phyloP scores from a whole-genome alignment of 331 rosid genomes.

The Acacia concinna region DNA sequence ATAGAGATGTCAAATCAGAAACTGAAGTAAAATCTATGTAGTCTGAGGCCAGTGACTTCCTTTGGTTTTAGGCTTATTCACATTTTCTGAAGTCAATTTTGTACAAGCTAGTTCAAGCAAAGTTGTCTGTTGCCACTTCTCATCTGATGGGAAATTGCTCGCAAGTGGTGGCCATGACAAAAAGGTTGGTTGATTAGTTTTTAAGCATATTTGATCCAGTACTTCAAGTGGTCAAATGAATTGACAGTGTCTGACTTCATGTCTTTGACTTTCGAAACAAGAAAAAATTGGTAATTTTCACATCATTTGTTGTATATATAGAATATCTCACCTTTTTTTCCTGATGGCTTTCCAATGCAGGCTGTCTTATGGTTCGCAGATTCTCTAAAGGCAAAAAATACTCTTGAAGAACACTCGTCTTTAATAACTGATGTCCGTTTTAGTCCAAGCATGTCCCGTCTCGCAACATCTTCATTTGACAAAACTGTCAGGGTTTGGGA shows the following conservation, averaged over 20 bases:
- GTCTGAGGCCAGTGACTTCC: slow-evolving; percentile 26
- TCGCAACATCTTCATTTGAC: slow-evolving; percentile 96
- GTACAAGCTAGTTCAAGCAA: slow-evolving; percentile 81
- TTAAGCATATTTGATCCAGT: slow-evolving; percentile 2
- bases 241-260: slow-evolving; percentile 19
- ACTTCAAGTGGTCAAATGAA: slow-evolving; percentile 9
- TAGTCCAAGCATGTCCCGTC: slow-evolving; percentile 83
- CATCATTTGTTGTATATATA: slow-evolving; percentile 16
- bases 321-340: slow-evolving; percentile 14
- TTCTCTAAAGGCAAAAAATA: slow-evolving; percentile 63
- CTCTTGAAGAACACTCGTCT: slow-evolving; percentile 85
- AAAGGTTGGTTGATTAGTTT: slow-evolving; percentile 54
- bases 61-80: slow-evolving; percentile 74
- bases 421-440: slow-evolving; percentile 94
- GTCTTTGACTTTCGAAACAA: slow-evolving; percentile 7
- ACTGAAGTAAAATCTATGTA: neutral
- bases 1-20: neutral
- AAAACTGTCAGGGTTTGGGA: slow-evolving; percentile 99
- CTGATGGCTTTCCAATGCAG: slow-evolving; percentile 49
- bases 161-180: slow-evolving; percentile 98
- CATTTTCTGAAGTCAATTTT: slow-evolving; percentile 68
- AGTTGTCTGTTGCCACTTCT: slow-evolving; percentile 90
- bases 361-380: slow-evolving; percentile 90
- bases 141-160: slow-evolving; percentile 93
- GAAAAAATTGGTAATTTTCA: neutral